Evolutionary conservation across 208 protist genomes (phyloP), one percentile per base, ranked within the genome.

Genomic region (Leishmania lainsoni): DNA sequence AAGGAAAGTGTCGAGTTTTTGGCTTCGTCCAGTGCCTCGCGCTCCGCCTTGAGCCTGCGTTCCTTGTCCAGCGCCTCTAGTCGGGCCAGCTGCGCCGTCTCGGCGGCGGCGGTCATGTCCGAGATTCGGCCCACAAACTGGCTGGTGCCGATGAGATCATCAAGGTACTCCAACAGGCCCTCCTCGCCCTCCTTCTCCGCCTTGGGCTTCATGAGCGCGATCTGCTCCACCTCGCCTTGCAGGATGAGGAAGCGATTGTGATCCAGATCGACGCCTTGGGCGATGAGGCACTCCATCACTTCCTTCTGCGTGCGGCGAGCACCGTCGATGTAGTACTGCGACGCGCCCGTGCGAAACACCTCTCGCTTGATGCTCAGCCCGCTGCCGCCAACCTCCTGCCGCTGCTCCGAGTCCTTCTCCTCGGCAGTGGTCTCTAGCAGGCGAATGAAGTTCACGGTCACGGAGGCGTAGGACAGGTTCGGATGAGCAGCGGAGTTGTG

Each of bases 211-310:
- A 99, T 99, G 78, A 99, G 90, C 17, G 99, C 97, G 79, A 99
- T 99, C 85, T 98, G 96, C 86, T 99, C 99, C 48, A 99, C 99
- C 91, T 99, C 99, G 63, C 99, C 99, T 92, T 99, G 99, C 16
- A 99, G 91, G 86, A 99, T 99, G 20, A 99, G 92, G 91, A 99
- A 99, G 54, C 99, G 93, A 85, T 99, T 99, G 95, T 99, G 95
- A 83, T 99, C 98, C 22, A 99, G 93, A 91, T 99, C 99, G 73
- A 99, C 97, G 73, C 99, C 99, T 35, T 99, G 92, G 32, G 76
- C 54, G 52, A 97, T 97, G 26, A 99, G 93, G 35, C 98, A 90
- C 17, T 87, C 88, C 79, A 96, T 92, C 29, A 98, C 96, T 65
- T 97, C 91, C 69, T 92, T 93, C 81, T 97, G 91, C 12, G 88